Evolutionary conservation across 2,329 filamentous ascomycete species (phyloP), one percentile per base, ranked within the genome.

Genomic region (Colletotrichum sp.): DNA sequence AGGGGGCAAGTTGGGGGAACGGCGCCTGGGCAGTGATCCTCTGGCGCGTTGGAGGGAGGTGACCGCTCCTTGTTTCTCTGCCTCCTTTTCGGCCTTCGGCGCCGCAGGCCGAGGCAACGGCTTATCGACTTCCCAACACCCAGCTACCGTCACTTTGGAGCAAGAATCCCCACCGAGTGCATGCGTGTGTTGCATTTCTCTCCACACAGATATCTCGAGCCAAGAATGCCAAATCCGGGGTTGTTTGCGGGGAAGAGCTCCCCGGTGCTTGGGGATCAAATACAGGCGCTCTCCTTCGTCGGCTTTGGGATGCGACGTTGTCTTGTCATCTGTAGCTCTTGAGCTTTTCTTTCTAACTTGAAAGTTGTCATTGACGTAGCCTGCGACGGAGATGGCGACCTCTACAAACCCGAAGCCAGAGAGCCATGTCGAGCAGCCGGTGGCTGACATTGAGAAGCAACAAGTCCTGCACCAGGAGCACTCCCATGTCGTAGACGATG

Each of bases 211-310:
- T 32, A 71, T 62, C 72, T 30, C 39, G 16, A 63, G 68, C 72
- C 72, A 75, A 75, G 72, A 10, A 57, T 75, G 52, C 22, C 30
- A 55, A 67, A 75, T 75, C 72, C 32, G 72, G 72, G 72, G 72
- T 63, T 55, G 62, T 68, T 66, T 75, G 72, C 68, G 72, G 72
- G 62, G 72, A 66, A 44, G 63, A 62, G 26, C 16, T 24, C 16
- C 10, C 26, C 10, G 12, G 18, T n/a, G 15, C 3, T 55, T 10
- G 34, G 32, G 22, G n/a, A 39, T 28, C 62, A 64, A 64, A 64
- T 64, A 62, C 59, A 8, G 12, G 65, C 28, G n/a, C 28, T 57
- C 8, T 16, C 65, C 48, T 34, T 28, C 24, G 22, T 48, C 4
- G 30, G 26, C 3, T 5, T 4, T 10, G 26, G 8, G 65, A 59